phyloP scores from a whole-genome alignment of 2,329 filamentous ascomycete genomes.

The Hypoxylon sp. region DNA sequence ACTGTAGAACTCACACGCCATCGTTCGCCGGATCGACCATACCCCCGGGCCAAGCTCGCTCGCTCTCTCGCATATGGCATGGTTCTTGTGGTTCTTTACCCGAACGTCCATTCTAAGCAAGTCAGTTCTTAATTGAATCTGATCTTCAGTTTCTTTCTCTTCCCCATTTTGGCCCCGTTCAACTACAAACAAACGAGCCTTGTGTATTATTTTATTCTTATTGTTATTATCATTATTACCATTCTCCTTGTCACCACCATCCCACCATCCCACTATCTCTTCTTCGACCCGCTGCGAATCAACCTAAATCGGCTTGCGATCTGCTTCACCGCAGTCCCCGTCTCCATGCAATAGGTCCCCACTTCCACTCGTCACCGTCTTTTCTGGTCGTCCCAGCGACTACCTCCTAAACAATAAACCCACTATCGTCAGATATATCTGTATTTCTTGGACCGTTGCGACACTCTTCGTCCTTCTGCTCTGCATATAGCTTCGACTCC shows the following conservation, averaged over 20 bases:
- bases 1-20: conserved; percentile 28
- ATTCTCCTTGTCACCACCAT: conserved; percentile 4
- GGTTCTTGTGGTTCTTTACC: conserved; percentile 16
- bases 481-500: conserved; percentile 3
- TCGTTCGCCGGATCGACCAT: conserved; percentile 26
- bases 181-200: conserved; percentile 28
- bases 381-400: conserved; percentile 39
- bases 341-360: conserved; percentile 40
- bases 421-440: no score
- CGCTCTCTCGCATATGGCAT: no score
- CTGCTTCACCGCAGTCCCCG: conserved; percentile 33
- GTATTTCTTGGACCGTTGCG: conserved; percentile 16
- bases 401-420: conserved; percentile 30
- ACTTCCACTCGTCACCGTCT: conserved; percentile 38
- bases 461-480: conserved; percentile 17
- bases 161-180: conserved; percentile 2
- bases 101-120: conserved; percentile 22
- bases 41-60: no score
- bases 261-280: conserved; percentile 5
- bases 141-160: conserved; percentile 25
- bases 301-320: conserved; percentile 41
- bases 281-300: conserved; percentile 22
- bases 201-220: conserved; percentile 37
- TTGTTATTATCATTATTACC: conserved; percentile 14
- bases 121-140: conserved; percentile 50